Base-by-base conservation (phyloP, 768 basidiomycete species). In the Phylloporus scabripes region DNA sequence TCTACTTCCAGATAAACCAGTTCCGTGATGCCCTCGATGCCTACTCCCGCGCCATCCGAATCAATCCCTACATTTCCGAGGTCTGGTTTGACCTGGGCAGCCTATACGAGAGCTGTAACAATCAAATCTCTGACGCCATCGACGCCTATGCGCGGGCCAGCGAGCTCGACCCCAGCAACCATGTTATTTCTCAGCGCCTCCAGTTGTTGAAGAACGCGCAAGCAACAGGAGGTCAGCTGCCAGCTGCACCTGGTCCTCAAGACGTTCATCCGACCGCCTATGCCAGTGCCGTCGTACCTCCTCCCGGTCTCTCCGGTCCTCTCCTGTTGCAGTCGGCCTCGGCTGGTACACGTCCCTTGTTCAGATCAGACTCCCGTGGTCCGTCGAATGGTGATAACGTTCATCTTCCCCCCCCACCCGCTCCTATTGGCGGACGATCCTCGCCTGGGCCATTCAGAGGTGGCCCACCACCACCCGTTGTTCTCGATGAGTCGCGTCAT, bases 1-100 rank as follows among this genome's bases (percentile, higher is more conserved):
- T 99, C 1, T 99, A 99, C 67, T 99, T 96, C 78, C 94, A 99
- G 66, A 97, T 99, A 74, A 98, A 97, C 70, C 96, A 99, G 65
- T 99, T 91, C 74, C 92, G 94, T 45, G 96, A 99, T 62, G 95
- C 95, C 2, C 83, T 99, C 32, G 96, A 99, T 62, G 96, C 96
- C 9, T 99, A 99, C 69, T 98, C 96, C 24, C 88, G 95, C 14
- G 96, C 96, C 10, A 98, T 99, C 60, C 86, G 95, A 54, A 94
- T 99, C 71, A 97, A 98, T 65, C 96, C 96, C 0, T 98, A 95
- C 74, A 97, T 99, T 60, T 81, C 81, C 42, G 86, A 82, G 58
- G 67, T 70, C n/a, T 70, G 69, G 67, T 98, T 95, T 67, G 94
- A 98, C 71, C 82, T 99, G 33, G 96, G 96, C 36, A 89, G 85